A percentile compares a stretch with the other conserved stretches of the same genome.
Evolutionary conservation across 192 early-diverging fungal genomes (phyloP).

Genomic region (Coemansia sp.): DNA sequence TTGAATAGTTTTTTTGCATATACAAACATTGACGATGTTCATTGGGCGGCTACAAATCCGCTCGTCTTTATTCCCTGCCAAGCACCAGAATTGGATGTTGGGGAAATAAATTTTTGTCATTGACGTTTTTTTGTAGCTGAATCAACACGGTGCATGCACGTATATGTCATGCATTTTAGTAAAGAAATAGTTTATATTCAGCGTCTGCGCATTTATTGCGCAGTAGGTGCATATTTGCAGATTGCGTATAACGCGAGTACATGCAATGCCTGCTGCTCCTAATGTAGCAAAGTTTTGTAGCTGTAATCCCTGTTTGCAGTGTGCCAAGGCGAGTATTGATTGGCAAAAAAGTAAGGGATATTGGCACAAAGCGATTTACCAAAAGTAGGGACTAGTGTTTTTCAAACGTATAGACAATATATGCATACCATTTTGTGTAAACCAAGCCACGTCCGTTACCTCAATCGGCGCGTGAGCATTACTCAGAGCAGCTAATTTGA

Average conservation of each 20-base stretch:
- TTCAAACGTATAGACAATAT: neutral
- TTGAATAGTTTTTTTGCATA: neutral
- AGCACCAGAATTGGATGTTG: neutral
- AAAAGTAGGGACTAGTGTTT: neutral
- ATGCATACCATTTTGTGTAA: neutral
- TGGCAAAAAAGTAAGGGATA: too few relatives aligned
- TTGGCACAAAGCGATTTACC: too few relatives aligned
- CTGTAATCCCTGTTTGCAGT: too few relatives aligned
- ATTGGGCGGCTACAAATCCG: neutral
- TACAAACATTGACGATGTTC: neutral
- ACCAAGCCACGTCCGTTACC: neutral
- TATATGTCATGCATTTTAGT: slow-evolving; percentile 21
- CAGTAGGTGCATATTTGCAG: slow-evolving; percentile 22
- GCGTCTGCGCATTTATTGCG: slow-evolving; percentile 29
- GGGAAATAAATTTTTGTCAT: neutral
- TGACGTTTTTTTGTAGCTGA: slow-evolving; percentile 6
- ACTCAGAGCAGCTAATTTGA: neutral
- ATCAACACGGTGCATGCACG: slow-evolving; percentile 6
- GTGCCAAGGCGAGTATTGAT: too few relatives aligned
- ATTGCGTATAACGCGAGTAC: slow-evolving; percentile 5
- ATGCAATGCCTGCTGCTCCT: neutral
- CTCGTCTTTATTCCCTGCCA: neutral
- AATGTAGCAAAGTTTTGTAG: neutral
- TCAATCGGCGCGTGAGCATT: slow-evolving; percentile 13
- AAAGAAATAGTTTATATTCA: neutral